These are phyloP conservation scores for Priceomyces castillae DNA, from an alignment of 805 yeast species.

Conservation along the genomic window DNA sequence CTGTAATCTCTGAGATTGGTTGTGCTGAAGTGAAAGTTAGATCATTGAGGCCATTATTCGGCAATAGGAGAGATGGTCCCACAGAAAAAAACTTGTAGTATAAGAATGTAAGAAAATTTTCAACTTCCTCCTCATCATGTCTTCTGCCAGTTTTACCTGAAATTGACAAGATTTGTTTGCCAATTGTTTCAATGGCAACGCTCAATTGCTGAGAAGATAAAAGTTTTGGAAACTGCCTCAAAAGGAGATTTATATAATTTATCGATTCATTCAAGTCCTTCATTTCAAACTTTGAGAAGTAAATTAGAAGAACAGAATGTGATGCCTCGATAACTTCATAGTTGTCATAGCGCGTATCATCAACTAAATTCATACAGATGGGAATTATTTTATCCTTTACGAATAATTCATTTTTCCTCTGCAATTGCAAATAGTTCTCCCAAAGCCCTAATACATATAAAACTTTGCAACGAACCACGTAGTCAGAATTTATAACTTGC, in stretches of 20 bases:
- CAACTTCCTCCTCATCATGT: slow-evolving; percentile 16
- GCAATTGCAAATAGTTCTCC: slow-evolving; percentile 43
- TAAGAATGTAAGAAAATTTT: slow-evolving; percentile 42
- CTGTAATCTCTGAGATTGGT: slow-evolving; percentile 36
- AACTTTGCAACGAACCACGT: slow-evolving; percentile 36
- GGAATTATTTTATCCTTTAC: slow-evolving; percentile 24
- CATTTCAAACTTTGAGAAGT: slow-evolving; percentile 28
- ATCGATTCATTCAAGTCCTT: slow-evolving; percentile 19
- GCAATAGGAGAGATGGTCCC: slow-evolving; percentile 24
- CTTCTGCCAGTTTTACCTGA: slow-evolving; percentile 15
- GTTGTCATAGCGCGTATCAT: slow-evolving; percentile 18
- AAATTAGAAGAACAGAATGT: slow-evolving; percentile 53
- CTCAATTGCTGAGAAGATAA: slow-evolving; percentile 54
- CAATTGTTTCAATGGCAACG: slow-evolving; percentile 56
- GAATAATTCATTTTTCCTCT: slow-evolving; percentile 15
- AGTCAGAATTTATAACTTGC: slow-evolving; percentile 23
- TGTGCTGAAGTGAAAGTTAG: slow-evolving; percentile 32
- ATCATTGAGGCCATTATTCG: slow-evolving; percentile 6
- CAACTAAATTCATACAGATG: slow-evolving; percentile 32
- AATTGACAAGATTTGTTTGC: slow-evolving; percentile 36
- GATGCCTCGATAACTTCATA: slow-evolving; percentile 52
- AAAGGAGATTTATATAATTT: slow-evolving; percentile 45
- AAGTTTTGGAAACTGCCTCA: slow-evolving; percentile 54
- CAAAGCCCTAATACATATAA: slow-evolving; percentile 46
- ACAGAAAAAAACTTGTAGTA: slow-evolving; percentile 39